Conservation (phyloP, 768 basidiomycete species). For the Daedaleopsis nitida region DNA sequence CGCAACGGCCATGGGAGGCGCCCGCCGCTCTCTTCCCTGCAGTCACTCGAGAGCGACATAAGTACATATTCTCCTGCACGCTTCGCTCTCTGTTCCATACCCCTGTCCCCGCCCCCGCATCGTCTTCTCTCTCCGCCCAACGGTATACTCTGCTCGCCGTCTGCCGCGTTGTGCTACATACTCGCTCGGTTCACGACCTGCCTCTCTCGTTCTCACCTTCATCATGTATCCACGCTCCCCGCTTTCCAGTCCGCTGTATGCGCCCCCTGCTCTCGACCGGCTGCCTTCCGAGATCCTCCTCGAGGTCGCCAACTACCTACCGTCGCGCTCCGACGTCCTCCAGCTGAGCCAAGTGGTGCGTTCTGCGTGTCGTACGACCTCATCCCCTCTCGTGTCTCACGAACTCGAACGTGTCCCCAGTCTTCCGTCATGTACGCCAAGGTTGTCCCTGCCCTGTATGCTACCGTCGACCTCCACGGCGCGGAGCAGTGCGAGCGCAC, state of each 20-base stretch:
- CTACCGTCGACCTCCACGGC: slow-evolving; percentile 54
- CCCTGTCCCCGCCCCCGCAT: background rate
- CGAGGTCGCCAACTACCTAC: slow-evolving; percentile 60
- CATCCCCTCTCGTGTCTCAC: background rate
- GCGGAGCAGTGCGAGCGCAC: slow-evolving; percentile 63
- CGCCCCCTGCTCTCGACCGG: slow-evolving; percentile 13
- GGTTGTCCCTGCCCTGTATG: slow-evolving; percentile 62
- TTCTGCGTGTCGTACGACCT: slow-evolving; percentile 15
- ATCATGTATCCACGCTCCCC: slow-evolving; percentile 1
- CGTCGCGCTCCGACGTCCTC: slow-evolving; percentile 55
- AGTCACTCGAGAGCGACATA: background rate
- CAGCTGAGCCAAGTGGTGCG: slow-evolving; percentile 63
- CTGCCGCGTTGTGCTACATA: background rate
- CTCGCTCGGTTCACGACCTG: background rate
- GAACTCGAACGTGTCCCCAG: slow-evolving; percentile 35
- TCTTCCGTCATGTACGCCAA: slow-evolving; percentile 53
- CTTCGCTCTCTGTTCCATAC: background rate
- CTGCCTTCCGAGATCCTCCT: slow-evolving; percentile 66
- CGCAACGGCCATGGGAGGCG: background rate
- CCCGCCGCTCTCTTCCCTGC: background rate
- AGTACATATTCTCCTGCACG: background rate
- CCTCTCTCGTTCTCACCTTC: background rate
- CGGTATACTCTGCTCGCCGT: background rate
- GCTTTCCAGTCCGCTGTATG: background rate
- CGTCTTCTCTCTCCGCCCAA: background rate